Conservation (phyloP, 2,329 filamentous ascomycete species). For the Calonectria fujianensis region DNA sequence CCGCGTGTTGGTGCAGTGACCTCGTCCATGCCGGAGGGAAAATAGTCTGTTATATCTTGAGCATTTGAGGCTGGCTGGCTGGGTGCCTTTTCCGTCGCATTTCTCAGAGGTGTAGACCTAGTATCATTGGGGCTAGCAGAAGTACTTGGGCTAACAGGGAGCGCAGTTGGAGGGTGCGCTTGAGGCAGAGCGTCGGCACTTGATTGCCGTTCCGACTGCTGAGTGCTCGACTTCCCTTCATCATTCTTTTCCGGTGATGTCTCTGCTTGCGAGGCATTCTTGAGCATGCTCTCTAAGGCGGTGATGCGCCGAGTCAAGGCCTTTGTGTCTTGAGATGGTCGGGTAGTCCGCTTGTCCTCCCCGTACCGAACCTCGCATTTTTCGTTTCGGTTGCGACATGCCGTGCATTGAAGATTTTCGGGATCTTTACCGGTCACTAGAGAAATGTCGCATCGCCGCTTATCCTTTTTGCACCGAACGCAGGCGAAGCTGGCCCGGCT, state of each 20-base stretch:
- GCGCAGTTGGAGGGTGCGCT: not conserved
- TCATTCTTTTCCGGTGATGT: not conserved
- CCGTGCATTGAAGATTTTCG: not conserved
- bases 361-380: not conserved
- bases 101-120: too few relatives aligned
- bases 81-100: not conserved
- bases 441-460: not conserved
- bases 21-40: not conserved
- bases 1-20: not conserved
- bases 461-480: not conserved
- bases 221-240: not conserved
- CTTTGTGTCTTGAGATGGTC: not conserved
- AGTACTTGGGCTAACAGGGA: too few relatives aligned
- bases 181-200: not conserved
- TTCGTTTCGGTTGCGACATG: not conserved
- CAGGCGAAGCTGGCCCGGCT: not conserved
- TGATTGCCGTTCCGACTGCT: not conserved
- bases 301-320: not conserved
- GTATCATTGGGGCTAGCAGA: too few relatives aligned
- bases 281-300: not conserved
- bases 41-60: not conserved
- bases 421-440: not conserved
- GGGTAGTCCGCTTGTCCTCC: not conserved
- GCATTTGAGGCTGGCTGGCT: not conserved
- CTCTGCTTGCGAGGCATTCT: not conserved